Conservation (phyloP, 1,139 yeast genomes). For the Pichia sp. region DNA sequence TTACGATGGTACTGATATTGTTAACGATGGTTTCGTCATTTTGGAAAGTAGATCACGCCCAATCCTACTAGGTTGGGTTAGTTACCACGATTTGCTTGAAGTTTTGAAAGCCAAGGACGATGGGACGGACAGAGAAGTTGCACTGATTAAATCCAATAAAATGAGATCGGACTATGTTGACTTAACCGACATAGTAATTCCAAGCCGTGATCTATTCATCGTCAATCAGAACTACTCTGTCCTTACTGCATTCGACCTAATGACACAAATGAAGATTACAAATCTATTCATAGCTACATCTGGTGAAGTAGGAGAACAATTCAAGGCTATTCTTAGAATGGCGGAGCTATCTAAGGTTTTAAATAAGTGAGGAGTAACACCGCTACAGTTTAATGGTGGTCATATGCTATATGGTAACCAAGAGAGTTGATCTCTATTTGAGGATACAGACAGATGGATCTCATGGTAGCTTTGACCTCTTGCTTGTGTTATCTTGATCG, state of each 20-base stretch:
- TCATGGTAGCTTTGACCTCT: too few species aligned
- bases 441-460: conserved; percentile 1
- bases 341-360: conserved; percentile 19
- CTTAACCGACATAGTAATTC: too few species aligned
- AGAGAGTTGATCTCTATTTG: too few species aligned
- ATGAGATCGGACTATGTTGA: too few species aligned
- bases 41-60: conserved; percentile 7
- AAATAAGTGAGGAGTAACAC: too few species aligned
- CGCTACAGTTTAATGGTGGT: background rate
- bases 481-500: too few species aligned
- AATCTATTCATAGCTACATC: conserved; percentile 19
- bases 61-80: conserved; percentile 12
- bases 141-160: too few species aligned
- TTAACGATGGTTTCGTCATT: conserved; percentile 13
- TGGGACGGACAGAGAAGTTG: too few species aligned
- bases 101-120: background rate
- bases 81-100: conserved; percentile 4
- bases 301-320: conserved; percentile 9
- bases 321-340: conserved; percentile 25
- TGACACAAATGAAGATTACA: conserved; percentile 25
- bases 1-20: conserved; percentile 8
- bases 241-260: conserved; percentile 26
- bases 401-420: background rate
- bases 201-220: conserved; percentile 14
- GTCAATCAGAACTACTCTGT: conserved; percentile 22